Evolutionary conservation across 176 grass and related monocot genomes (phyloP), one percentile per base, ranked within the genome.

Genomic region (Phoenix dactylifera): DNA sequence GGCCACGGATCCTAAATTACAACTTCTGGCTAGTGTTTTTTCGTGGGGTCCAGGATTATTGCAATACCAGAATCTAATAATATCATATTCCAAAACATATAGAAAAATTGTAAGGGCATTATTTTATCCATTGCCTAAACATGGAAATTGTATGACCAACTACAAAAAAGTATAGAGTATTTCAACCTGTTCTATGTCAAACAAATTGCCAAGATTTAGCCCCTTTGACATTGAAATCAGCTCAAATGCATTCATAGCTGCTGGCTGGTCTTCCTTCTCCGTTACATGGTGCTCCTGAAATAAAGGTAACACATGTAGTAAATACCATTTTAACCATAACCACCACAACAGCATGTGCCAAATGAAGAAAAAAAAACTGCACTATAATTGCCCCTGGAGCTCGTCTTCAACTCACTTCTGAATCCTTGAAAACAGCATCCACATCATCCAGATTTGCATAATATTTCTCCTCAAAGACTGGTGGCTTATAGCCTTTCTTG

Each of bases 241-340:
- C 76, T 98, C 93, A 69, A 98, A 98, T 68, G 93, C 93, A 69
- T 98, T 98, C 84, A 98, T 88, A 15, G 88, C 69, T 72, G 93
- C 83, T 22, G 93, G 93, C 49, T 92, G 85, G 68, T 86, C 79
- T 69, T 98, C 88, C 61, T 72, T 86, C 73, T 98, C 93, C 81
- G 77, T 83, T 25, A 92, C 93, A 76, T 86, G 76, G 18, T 62
- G 77, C 58, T 92, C 88, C 93, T 98, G 71, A 14, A 67, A 32
- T 3, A 18, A 2, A 67, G 32, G 50, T 39, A 15, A 17, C 51
- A 35, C 35, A 30, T 6, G 18, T 7, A 26, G 26, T 22, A 60
- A 54, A 85, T 77, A 85, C 26, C 35, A 44, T 44, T 44, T 44
- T 12, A 12, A 14, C 35, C 35, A 44, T 44, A 10, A 44, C 10